A percentile compares a stretch with the other conserved stretches of the same genome.
Evolutionary conservation across 2,329 filamentous ascomycete species (phyloP).

Genomic region (Elsinoe necatrix): DNA sequence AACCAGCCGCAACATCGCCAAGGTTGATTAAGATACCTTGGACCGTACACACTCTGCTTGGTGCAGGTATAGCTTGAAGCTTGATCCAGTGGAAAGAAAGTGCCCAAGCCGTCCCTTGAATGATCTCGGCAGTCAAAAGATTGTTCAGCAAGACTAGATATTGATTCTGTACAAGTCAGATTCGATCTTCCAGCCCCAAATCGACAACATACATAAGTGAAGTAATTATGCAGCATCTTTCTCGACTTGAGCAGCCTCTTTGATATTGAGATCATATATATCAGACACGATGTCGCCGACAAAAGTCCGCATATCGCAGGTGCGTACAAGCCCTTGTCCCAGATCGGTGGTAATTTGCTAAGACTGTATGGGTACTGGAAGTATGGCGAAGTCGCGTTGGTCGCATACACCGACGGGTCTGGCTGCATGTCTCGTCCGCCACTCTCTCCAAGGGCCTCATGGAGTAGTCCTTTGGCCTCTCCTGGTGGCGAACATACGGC

Average conservation of each 20-base stretch:
- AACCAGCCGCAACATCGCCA: slow-evolving; percentile 48
- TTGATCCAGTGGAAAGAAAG: slow-evolving; percentile 53
- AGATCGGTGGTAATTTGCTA: slow-evolving; percentile 15
- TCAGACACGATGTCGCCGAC: slow-evolving; percentile 23
- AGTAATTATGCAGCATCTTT: slow-evolving; percentile 21
- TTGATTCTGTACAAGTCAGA: slow-evolving; percentile 42
- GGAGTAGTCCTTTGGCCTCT: background rate
- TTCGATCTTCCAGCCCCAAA: slow-evolving; percentile 14
- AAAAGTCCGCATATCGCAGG: slow-evolving; percentile 23
- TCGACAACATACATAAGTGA: slow-evolving; percentile 22
- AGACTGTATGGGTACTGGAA: slow-evolving; percentile 26
- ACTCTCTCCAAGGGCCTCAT: background rate
- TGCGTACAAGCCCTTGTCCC: slow-evolving; percentile 23
- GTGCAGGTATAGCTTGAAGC: slow-evolving; percentile 46
- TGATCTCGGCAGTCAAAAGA: slow-evolving; percentile 57
- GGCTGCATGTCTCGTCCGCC: background rate
- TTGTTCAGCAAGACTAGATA: slow-evolving; percentile 63
- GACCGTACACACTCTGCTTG: slow-evolving; percentile 47
- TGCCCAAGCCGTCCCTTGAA: slow-evolving; percentile 56
- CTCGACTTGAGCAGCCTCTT: slow-evolving; percentile 22
- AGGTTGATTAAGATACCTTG: slow-evolving; percentile 63
- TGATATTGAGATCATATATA: slow-evolving; percentile 24
- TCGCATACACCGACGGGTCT: background rate
- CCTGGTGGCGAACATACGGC: background rate
- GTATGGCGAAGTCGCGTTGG: slow-evolving; percentile 18